Conservation (phyloP, 176 grass and related monocot species). For the Alopecurus myosuroides region DNA sequence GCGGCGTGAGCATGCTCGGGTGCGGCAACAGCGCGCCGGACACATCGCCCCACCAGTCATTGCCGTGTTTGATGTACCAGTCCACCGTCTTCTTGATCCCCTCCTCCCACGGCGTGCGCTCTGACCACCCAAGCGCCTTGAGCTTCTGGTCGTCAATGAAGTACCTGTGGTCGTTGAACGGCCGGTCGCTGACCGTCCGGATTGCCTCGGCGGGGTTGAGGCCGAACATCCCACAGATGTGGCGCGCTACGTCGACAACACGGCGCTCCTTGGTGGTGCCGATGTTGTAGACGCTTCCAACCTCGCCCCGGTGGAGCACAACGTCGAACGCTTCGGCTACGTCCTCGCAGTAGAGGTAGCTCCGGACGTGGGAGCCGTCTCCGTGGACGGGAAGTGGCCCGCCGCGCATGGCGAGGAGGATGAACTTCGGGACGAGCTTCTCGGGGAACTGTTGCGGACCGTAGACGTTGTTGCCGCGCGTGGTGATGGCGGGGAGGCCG, state of each 20-base stretch:
- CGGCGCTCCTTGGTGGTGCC: background rate
- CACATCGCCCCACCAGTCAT: slow-evolving; percentile 6
- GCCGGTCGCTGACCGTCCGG: background rate
- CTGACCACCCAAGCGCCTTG: slow-evolving; percentile 13
- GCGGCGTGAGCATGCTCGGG: background rate
- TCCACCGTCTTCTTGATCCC: background rate
- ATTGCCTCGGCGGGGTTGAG: background rate
- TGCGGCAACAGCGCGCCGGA: background rate
- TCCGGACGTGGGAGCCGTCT: slow-evolving; percentile 1
- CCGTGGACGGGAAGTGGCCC: background rate
- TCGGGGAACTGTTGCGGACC: slow-evolving; percentile 7
- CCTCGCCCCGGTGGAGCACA: background rate
- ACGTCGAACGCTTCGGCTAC: slow-evolving; percentile 10
- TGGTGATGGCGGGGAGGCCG: slow-evolving; percentile 1
- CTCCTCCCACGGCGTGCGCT: slow-evolving; percentile 3
- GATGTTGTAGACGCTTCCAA: background rate
- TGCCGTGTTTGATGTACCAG: background rate
- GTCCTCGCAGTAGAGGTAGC: slow-evolving; percentile 15
- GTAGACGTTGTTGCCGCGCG: slow-evolving; percentile 22
- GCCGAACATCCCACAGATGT: background rate
- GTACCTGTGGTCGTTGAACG: slow-evolving; percentile 22
- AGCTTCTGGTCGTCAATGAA: slow-evolving; percentile 13
- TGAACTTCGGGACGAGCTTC: slow-evolving; percentile 18
- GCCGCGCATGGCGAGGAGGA: slow-evolving; percentile 13
- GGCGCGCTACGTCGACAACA: background rate